These are phyloP conservation scores for Fusarium sp. DNA, from an alignment of 2,329 filamentous ascomycete genomes.

Conservation along the genomic window DNA sequence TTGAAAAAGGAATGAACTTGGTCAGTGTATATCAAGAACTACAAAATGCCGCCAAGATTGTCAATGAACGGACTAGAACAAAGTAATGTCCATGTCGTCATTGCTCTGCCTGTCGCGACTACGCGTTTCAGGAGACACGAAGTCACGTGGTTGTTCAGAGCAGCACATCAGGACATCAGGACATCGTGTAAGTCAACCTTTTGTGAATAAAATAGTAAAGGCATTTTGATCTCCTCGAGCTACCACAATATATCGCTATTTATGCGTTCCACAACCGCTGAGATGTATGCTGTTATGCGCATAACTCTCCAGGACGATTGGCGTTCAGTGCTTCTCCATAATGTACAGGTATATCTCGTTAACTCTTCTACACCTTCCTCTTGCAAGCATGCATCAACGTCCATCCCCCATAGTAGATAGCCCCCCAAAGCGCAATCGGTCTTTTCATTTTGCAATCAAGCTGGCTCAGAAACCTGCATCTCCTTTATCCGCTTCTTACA, in stretches of 20 bases:
- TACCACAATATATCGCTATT: not conserved
- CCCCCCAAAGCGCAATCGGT: not conserved
- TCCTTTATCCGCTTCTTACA: conserved; percentile 14
- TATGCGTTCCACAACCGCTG: not conserved
- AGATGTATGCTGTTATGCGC: not conserved
- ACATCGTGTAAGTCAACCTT: not conserved
- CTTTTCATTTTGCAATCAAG: not conserved
- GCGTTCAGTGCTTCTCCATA: not conserved
- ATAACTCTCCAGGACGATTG: not conserved
- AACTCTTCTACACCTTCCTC: not conserved
- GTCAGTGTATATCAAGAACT: not conserved
- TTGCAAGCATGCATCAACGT: not conserved
- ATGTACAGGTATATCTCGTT: conserved; percentile 10
- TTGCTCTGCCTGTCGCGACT: conserved; percentile 38
- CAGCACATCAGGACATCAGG: not conserved
- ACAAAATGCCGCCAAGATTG: conserved; percentile 3
- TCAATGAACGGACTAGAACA: not conserved
- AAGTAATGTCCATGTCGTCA: conserved; percentile 43
- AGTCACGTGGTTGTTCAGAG: conserved; percentile 42
- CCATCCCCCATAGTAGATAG: not conserved
- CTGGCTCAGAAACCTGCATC: not conserved
- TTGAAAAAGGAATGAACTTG: not conserved
- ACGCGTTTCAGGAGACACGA: conserved; percentile 44
- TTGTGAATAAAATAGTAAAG: not conserved
- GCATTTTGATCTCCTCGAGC: not conserved